Evolutionary conservation across 495 filamentous ascomycete genomes (phyloP), one percentile per base, ranked within the genome.

Genomic region (Penicillium arizonense): DNA sequence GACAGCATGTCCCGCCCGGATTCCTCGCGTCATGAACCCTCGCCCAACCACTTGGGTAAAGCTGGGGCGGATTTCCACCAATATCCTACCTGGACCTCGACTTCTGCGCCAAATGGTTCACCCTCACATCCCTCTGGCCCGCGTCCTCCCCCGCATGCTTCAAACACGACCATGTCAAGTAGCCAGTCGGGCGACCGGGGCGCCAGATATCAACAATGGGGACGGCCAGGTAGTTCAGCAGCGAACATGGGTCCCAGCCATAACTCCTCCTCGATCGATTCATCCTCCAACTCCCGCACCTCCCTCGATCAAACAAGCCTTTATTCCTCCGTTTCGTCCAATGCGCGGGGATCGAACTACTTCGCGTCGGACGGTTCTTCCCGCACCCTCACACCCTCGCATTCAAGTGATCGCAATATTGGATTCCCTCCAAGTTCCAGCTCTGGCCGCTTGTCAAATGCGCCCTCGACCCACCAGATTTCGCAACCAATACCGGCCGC

Each of bases 51-150:
- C 62, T 69, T 95, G 33, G 91, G 88, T 66, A 91, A 89, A 68
- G 75, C 78, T 45, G 83, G 81, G 18, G 78, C 77, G 41, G 93
- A 97, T 62, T 97, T 83, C 63, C 90, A 97, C 69, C 93, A 96
- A 62, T 96, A 96, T 70, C 91, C 91, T 7, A 80, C 78, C 16
- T 86, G 88, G 73, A 82, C 88, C 50, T 77, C 84, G 33, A 55
- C 73, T 2, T 58, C 69, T 28, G 56, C 63, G 41, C 74, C 75
- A 18, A 62, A 72, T 47, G 68, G 69, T 26, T 77, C 77, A 55
- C 64, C 71, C 16, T 79, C 84, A 11, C 83, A 89, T 57, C 78
- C 80, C 21, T 81, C 83, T 10, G 83, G 82, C 12, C 83, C 85
- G 30, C 82, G 91, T 55, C 87, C 88, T 13, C 84, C 87, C 21